These are phyloP conservation scores for Gonium pectorale DNA, from an alignment of 139 green algal genomes.

Conservation along the genomic window DNA sequence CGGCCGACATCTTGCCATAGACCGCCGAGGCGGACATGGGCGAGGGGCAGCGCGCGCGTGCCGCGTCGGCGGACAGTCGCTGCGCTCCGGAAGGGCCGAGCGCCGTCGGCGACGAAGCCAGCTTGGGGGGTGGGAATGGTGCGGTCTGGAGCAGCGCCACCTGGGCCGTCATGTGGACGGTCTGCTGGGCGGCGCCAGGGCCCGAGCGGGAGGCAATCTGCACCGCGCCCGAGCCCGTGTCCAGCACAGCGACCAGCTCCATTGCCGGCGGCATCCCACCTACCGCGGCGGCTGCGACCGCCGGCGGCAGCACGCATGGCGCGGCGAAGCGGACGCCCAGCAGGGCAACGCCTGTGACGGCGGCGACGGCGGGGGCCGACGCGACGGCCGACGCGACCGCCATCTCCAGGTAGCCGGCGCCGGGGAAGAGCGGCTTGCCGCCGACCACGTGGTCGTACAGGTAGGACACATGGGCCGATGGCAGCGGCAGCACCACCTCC, in stretches of 20 bases:
- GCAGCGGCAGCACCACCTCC: constrained; percentile 44
- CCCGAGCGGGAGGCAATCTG: constrained; percentile 49
- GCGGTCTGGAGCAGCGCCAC: neutral
- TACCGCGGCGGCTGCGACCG: neutral
- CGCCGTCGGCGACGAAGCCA: neutral
- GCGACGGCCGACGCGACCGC: constrained; percentile 51
- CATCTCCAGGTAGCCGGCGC: constrained; percentile 71
- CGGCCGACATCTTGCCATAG: constrained; percentile 61
- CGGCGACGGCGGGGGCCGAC: neutral
- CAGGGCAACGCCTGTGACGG: neutral
- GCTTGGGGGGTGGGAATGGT: neutral
- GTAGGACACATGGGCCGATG: constrained; percentile 36
- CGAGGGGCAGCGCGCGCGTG: constrained; percentile 50
- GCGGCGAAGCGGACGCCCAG: constrained; percentile 52
- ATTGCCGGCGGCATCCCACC: neutral
- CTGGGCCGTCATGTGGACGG: constrained; percentile 37
- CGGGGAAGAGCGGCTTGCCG: constrained; percentile 51
- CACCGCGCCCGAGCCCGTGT: constrained; percentile 39
- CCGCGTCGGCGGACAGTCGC: constrained; percentile 47
- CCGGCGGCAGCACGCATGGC: constrained; percentile 63
- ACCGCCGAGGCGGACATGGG: constrained; percentile 46
- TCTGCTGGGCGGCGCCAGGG: neutral
- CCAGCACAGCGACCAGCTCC: constrained; percentile 18
- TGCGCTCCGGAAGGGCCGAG: neutral
- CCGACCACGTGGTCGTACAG: constrained; percentile 64